Evolutionary conservation across 2,329 filamentous ascomycete species (phyloP).

Genomic region (Xylaria multiplex): DNA sequence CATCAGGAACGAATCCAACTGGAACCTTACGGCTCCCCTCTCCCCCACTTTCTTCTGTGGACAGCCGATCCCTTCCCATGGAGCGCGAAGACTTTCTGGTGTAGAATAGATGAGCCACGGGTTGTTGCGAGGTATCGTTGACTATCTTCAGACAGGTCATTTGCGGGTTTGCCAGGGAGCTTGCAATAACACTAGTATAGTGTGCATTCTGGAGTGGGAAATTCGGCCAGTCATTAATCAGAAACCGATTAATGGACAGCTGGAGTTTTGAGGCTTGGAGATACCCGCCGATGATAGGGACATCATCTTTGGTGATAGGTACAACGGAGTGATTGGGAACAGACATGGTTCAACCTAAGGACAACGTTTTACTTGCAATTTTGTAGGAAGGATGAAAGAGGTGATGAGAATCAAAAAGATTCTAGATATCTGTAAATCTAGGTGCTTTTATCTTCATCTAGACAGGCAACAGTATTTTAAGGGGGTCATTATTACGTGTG

Average conservation of each 20-base stretch:
- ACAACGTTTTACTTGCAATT: neutral
- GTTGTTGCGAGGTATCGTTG: conserved; percentile 8
- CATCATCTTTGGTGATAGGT: conserved; percentile 18
- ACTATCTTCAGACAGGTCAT: conserved; percentile 21
- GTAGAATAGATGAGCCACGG: conserved; percentile 30
- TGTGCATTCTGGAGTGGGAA: conserved; percentile 1
- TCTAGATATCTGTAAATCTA: neutral
- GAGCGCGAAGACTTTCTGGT: neutral
- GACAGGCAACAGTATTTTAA: neutral
- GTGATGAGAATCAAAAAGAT: neutral
- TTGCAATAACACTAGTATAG: conserved; percentile 12
- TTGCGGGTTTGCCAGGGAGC: conserved; percentile 7
- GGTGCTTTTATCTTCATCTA: neutral
- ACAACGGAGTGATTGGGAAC: conserved; percentile 19
- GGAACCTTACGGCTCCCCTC: neutral
- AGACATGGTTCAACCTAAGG: conserved; percentile 6
- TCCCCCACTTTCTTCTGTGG: neutral
- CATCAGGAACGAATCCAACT: conserved; percentile 13
- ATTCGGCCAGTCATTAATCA: conserved; percentile 29
- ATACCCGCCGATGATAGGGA: conserved; percentile 19
- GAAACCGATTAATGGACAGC: conserved; percentile 32
- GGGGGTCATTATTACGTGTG: neutral
- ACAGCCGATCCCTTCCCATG: neutral
- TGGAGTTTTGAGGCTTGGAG: conserved; percentile 32
- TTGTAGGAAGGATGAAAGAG: neutral